Conservation (phyloP, 2,329 filamentous ascomycete species). For the Hawksworthiomyces lignivorus region DNA sequence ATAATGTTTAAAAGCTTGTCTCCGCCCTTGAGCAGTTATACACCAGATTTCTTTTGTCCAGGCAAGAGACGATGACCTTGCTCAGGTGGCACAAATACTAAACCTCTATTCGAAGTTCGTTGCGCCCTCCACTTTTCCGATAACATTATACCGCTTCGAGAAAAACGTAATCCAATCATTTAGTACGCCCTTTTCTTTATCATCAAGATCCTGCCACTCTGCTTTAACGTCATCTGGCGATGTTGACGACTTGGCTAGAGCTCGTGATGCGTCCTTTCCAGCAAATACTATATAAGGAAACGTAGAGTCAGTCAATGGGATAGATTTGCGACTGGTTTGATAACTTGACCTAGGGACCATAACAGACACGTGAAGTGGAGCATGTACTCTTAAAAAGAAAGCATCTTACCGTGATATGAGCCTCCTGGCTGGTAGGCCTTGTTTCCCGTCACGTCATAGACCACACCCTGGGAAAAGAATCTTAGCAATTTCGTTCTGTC, state of each 20-base stretch:
- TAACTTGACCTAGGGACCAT: too few relatives aligned
- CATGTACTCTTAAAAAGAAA: too few relatives aligned
- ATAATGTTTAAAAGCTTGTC: too few relatives aligned
- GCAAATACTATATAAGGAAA: too few relatives aligned
- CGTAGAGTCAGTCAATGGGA: too few relatives aligned
- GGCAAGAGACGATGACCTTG: too few relatives aligned
- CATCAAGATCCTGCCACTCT: constrained; percentile 74
- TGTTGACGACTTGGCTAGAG: constrained; percentile 76
- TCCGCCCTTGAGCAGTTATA: too few relatives aligned
- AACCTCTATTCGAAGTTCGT: constrained; percentile 45
- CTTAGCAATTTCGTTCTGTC: background rate
- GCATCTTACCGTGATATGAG: constrained; percentile 68
- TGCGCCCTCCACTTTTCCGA: constrained; percentile 58
- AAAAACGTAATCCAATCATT: constrained; percentile 96
- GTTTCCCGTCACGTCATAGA: constrained; percentile 92
- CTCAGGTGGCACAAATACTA: too few relatives aligned
- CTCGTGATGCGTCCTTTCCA: constrained; percentile 91
- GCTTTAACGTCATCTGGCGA: constrained; percentile 75
- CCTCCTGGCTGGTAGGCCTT: constrained; percentile 75
- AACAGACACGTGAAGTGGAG: too few relatives aligned
- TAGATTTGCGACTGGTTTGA: too few relatives aligned
- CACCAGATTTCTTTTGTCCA: too few relatives aligned
- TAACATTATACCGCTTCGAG: constrained; percentile 90
- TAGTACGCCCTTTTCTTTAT: constrained; percentile 77
- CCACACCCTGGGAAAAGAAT: constrained; percentile 57